Evolutionary conservation across 1,284 basidiomycete genomes (phyloP).

Genomic region (Boletus sp.): DNA sequence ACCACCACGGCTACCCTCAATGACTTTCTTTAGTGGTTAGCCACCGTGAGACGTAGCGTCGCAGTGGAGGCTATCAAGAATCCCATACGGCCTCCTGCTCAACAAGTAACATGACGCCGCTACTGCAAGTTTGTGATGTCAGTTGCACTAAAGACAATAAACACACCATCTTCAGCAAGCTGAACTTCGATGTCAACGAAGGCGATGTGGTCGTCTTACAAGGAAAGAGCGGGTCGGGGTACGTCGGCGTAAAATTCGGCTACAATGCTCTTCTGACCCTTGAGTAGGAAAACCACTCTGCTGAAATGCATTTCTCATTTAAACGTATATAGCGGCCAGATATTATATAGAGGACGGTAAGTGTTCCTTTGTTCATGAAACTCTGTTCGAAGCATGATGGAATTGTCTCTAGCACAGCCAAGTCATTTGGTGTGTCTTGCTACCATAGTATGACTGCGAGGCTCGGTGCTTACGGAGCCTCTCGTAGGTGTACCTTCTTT

Average conservation of each 20-base stretch:
- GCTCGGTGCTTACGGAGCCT: constrained; percentile 3
- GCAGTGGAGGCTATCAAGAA: too few relatives aligned
- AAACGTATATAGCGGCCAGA: constrained; percentile 63
- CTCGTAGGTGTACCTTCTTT: constrained; percentile 65
- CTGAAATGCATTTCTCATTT: constrained; percentile 82
- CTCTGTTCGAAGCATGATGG: background rate
- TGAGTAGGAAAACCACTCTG: constrained; percentile 67
- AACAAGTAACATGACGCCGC: constrained; percentile 12
- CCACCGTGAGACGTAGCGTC: constrained; percentile 20
- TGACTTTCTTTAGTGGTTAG: background rate
- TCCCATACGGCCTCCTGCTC: background rate
- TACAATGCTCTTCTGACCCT: constrained; percentile 2
- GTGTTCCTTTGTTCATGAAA: constrained; percentile 8
- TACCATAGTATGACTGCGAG: background rate
- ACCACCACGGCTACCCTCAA: constrained; percentile 16
- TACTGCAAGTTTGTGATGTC: constrained; percentile 27
- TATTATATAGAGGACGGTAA: constrained; percentile 64
- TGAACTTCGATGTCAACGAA: constrained; percentile 59
- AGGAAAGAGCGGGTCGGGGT: constrained; percentile 72
- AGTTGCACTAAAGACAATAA: constrained; percentile 28
- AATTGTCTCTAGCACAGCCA: constrained; percentile 42
- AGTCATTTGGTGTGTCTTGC: constrained; percentile 46
- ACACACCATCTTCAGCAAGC: constrained; percentile 46
- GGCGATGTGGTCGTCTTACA: constrained; percentile 71
- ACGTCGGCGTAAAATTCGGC: constrained; percentile 17